Evolutionary conservation across 441 rosid species (phyloP), one percentile per base, ranked within the genome.

Genomic region (Syzygium syzygioides): DNA sequence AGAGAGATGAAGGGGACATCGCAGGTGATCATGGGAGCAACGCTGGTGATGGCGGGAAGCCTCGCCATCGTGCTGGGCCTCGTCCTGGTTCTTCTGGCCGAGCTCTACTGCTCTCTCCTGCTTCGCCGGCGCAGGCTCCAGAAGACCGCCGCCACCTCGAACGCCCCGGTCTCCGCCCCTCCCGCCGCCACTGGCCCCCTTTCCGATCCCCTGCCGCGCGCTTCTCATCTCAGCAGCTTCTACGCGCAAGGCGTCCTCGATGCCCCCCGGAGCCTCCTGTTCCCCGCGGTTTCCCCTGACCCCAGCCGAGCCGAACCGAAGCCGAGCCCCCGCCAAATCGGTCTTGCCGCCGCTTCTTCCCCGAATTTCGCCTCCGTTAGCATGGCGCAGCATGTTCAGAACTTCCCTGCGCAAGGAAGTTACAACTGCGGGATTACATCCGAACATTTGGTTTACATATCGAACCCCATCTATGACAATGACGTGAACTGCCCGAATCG

Each of bases 21-120:
- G 18, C 95, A 96, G 92, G 96, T 98, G 59, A 95, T 96, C 54
- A 93, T 96, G 95, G 98, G 96, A 76, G 99, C 99, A 34, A 96
- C 98, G 6, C 93, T 96, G 88, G 94, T 94, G 1, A 95, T 98
- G 98, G 97, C 93, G 60, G 95, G 93, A 14, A 94, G 94, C 88
- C 92, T 98, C 26, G 97, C 96, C 89, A 92, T 96, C 87, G 98
- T 98, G 4, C 89, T 96, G 84, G 93, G 92, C 89, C 93, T 98
- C 28, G 93, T 98, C 85, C 88, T 98, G 28, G 95, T 96, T 45
- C 93, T 98, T 4, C 92, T 96, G 48, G 98, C 96, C 53, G 98
- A 96, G 93, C 98, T 96, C 87, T 98, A 95, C 90, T 97, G 98
- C 92, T 94, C 97, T 87, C 95, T 96, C 86, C 92, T 98, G 87